Base-by-base conservation (phyloP, 2,329 filamentous ascomycete species). In the Aureobasidium leucospermi region DNA sequence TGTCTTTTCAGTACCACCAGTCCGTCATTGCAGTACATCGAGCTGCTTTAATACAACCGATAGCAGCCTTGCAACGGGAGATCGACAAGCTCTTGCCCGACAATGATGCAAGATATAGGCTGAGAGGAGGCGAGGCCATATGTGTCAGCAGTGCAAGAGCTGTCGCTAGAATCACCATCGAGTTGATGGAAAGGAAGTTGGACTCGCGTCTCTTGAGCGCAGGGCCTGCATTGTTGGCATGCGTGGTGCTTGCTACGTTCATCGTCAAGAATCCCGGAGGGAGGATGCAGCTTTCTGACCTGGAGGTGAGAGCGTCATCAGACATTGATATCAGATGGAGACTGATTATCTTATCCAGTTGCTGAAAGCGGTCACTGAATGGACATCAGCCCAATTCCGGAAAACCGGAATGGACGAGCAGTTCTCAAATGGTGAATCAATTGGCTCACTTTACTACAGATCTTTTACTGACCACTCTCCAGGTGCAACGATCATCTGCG, bases 1-100 rank as follows among this genome's bases (percentile, higher is more conserved):
- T 58, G 11, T 58, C 56, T 31, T 49, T 58, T 7, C 56, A 58
- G n/a, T 58, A 58, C n/a, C 56, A 58, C 9, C 56, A 58, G 42
- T 47, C 56, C 10, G 46, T 58, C 13, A 58, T 58, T 23, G 56
- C 56, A 4, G 56, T 58, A 3, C 56, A 58, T 34, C 43, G 56
- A 10, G 56, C 45, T n/a, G 56, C 56, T 1, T 11, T 58, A 15
- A 49, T 58, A 5, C 56, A 58, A 29, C 56, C 56, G 2, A 16
- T 43, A 7, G 38, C 56, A 32, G 34, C 56, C 13, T 13, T 58
- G 5, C 56, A 58, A n/a, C 43, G 34, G 11, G 56, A 58, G n/a
- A 58, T 58, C 8, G 45, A 58, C 13, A 58, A 41, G 16, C 29
- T 58, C 1, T 4, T 58, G 5, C 56, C 56, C 0, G 45, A 58